These are phyloP conservation scores for Cryptococcus maquisensis DNA, from an alignment of 1,284 basidiomycete genomes.

Conservation along the genomic window DNA sequence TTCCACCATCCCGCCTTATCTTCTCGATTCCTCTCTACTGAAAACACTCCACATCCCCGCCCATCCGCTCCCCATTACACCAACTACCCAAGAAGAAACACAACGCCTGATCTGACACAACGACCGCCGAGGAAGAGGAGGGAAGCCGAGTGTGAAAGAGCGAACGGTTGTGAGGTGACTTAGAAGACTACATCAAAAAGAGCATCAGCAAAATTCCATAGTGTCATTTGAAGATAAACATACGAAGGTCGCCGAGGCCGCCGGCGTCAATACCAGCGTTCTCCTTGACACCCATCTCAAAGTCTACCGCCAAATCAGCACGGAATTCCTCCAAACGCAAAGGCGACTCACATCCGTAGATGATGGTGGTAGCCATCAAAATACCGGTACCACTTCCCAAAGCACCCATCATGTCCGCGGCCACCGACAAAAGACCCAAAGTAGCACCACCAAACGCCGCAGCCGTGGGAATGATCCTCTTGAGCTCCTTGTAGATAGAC, in stretches of 20 bases:
- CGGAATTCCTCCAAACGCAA: background rate
- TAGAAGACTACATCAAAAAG: slow-evolving; percentile 10
- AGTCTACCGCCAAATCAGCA: slow-evolving; percentile 43
- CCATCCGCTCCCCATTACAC: too few relatives aligned
- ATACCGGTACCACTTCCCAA: slow-evolving; percentile 97
- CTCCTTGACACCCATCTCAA: slow-evolving; percentile 54
- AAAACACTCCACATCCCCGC: too few relatives aligned
- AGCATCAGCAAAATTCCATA: slow-evolving; percentile 10
- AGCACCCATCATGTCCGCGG: slow-evolving; percentile 93
- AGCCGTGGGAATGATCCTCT: slow-evolving; percentile 94
- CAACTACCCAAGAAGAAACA: too few relatives aligned
- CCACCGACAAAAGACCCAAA: slow-evolving; percentile 86
- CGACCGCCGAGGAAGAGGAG: too few relatives aligned
- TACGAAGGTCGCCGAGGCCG: slow-evolving; percentile 49
- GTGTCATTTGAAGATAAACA: too few relatives aligned
- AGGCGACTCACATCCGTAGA: slow-evolving; percentile 72
- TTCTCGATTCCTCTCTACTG: too few relatives aligned
- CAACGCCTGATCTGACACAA: too few relatives aligned
- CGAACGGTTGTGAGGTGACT: background rate
- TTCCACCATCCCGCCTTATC: too few relatives aligned
- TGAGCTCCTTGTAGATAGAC: slow-evolving; percentile 98
- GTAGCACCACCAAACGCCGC: slow-evolving; percentile 96
- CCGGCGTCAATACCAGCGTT: slow-evolving; percentile 50
- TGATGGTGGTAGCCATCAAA: slow-evolving; percentile 95
- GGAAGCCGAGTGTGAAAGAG: too few relatives aligned